Evolutionary conservation across 768 basidiomycete genomes (phyloP).

Genomic region (Leccinum fibrillosum): DNA sequence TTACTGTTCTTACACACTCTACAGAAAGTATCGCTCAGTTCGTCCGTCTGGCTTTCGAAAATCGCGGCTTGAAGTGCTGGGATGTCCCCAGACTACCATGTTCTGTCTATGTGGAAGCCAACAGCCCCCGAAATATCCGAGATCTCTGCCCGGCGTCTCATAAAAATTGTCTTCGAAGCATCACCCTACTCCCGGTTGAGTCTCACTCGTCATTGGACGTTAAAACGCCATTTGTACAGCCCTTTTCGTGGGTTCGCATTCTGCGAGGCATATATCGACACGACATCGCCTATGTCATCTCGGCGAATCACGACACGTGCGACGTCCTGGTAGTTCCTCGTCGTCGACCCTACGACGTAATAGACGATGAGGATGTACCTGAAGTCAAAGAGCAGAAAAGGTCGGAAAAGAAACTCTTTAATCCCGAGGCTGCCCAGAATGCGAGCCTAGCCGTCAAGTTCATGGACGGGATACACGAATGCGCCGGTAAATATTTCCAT

Average conservation of each 20-base stretch:
- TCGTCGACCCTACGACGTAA: background rate
- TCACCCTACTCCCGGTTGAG: background rate
- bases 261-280: background rate
- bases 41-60: background rate
- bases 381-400: background rate
- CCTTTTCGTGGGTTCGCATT: background rate
- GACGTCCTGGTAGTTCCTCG: background rate
- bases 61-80: background rate
- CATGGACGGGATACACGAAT: background rate
- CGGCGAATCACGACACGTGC: background rate
- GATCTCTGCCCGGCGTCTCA: background rate
- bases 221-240: background rate
- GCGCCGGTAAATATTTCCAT: background rate
- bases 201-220: background rate
- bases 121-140: background rate
- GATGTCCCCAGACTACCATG: background rate
- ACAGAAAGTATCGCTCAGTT: background rate
- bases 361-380: background rate
- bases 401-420: background rate
- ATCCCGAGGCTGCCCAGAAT: background rate
- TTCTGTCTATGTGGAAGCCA: background rate
- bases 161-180: background rate
- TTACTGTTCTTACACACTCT: background rate
- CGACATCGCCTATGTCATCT: background rate
- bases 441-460: background rate